Base-by-base conservation (phyloP, 805 yeast species). In the Monosporozyma servazzii region DNA sequence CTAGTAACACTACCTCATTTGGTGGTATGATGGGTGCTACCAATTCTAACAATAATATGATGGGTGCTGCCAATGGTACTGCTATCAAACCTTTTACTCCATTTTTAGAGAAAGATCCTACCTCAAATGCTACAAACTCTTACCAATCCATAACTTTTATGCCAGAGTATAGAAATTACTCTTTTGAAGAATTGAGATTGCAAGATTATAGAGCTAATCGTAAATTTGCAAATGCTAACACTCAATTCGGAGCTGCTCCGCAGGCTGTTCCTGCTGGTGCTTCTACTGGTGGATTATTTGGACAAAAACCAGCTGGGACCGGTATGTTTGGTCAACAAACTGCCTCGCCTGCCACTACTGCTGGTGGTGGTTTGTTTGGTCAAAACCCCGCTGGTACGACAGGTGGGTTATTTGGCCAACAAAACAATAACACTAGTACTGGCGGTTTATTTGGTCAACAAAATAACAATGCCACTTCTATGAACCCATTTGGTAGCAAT, bases 91-190 rank as follows among this genome's bases (percentile, higher is more conserved):
- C 96, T 1, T 90, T 82, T 64, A 74, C 80, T 48, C 77, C 89
- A 8, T 75, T 68, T 56, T 73, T 75, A 36, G 97, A 91, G 65
- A 86, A 84, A 60, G 97, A 90, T 62, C 64, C 69, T 36, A 66
- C 74, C 3, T 72, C 81, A 11, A 77, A 80, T 31, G 77, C 78
- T 6, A 71, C 74, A 20, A 82, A 80, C 51, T 69, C 75, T 48
- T 90, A 74, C 69, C 88, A 91, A 67, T 81, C 81, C 58, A 84
- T 93, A 54, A 73, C 86, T 10, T 78, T 87, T 45, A 90, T 93
- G 97, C 96, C 95, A 5, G 96, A 88, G 67, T 93, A 91, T 65
- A 77, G 77, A 59, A 81, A 82, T 58, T 86, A 68, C 60, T 86
- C 96, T 0, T 78, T 82, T 62, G 97, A 89, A 67, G 99, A 93